These are phyloP conservation scores for Phytophthora colocasiae DNA, from an alignment of 352 stramenopile species.

Conservation along the genomic window DNA sequence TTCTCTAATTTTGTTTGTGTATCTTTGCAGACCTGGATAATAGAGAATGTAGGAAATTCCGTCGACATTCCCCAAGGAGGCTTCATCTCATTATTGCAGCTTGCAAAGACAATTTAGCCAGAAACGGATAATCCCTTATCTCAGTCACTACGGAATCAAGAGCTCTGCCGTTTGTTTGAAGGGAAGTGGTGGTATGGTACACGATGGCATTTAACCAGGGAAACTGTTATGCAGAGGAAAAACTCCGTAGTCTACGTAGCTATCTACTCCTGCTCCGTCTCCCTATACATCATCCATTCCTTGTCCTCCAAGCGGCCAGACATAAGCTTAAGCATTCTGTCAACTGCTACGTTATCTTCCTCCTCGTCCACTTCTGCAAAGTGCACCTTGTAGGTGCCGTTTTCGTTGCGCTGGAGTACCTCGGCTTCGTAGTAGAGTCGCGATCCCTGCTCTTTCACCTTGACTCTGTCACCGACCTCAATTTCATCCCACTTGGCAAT, in stretches of 20 bases:
- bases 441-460: conserved; percentile 68
- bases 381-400: conserved; percentile 72
- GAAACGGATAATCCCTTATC: conserved; percentile 2
- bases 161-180: conserved; percentile 17
- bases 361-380: conserved; percentile 64
- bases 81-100: conserved; percentile 61
- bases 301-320: conserved; percentile 68
- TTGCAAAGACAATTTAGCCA: conserved; percentile 53
- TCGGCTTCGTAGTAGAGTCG: conserved; percentile 72
- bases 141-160: conserved; percentile 6
- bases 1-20: neutral
- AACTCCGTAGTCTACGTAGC: conserved; percentile 8
- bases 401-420: conserved; percentile 49
- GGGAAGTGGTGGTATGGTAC: conserved; percentile 31
- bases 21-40: conserved; percentile 47
- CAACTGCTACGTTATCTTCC: conserved; percentile 50
- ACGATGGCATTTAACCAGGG: conserved; percentile 19
- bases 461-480: conserved; percentile 66
- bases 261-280: conserved; percentile 37
- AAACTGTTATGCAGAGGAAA: conserved; percentile 15
- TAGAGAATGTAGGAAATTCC: conserved; percentile 44
- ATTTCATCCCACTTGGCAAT: conserved; percentile 76
- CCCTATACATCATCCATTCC: conserved; percentile 82
- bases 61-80: conserved; percentile 44
- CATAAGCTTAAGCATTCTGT: conserved; percentile 72